Conservation (phyloP, 257 asterid genomes). For the Apocynum venetum region DNA sequence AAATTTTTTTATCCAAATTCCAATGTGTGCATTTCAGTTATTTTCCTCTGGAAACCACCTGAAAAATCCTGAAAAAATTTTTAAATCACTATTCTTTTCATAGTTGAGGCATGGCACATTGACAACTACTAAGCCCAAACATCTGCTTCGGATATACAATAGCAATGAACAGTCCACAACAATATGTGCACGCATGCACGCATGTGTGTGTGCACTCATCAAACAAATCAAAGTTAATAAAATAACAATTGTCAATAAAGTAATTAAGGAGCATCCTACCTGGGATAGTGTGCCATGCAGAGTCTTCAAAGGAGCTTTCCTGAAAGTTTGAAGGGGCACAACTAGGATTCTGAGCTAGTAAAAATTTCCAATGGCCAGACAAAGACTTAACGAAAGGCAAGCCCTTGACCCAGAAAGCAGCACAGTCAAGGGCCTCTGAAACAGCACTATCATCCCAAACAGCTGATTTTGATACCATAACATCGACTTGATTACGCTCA, state of each 20-base stretch:
- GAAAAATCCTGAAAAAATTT: background rate
- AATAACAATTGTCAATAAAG: background rate
- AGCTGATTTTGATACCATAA: constrained; percentile 56
- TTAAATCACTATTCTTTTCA: background rate
- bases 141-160: background rate
- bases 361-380: constrained; percentile 83
- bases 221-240: background rate
- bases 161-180: background rate
- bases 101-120: background rate
- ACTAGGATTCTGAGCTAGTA: constrained; percentile 58
- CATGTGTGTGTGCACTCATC: background rate
- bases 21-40: background rate
- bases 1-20: background rate
- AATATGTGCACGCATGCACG: too few species aligned
- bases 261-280: constrained; percentile 38
- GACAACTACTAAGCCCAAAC: background rate
- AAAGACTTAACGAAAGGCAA: constrained; percentile 81
- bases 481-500: constrained; percentile 75
- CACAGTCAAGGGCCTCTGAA: constrained; percentile 72
- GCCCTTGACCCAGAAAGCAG: constrained; percentile 76
- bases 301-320: constrained; percentile 59
- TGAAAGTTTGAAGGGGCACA: constrained; percentile 55
- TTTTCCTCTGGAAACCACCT: background rate
- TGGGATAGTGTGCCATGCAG: constrained; percentile 78
- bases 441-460: constrained; percentile 92